A percentile compares a stretch with the other conserved stretches of the same genome.
Conservation (phyloP, 768 basidiomycete species). For the Mycena epipterygia region DNA sequence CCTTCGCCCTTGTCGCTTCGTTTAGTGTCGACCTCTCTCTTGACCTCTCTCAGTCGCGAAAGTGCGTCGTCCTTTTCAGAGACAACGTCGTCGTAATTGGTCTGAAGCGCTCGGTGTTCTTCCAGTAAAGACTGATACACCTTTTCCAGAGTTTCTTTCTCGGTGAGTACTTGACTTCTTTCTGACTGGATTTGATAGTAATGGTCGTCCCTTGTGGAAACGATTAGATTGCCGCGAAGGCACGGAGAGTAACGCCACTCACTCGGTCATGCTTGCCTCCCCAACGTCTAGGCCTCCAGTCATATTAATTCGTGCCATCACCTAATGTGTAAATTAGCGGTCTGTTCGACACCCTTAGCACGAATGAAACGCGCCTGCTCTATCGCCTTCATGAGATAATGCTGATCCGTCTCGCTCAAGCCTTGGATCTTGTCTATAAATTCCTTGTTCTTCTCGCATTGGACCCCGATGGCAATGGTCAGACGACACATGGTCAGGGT, state of each 20-base stretch:
- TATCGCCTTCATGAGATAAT: constrained; percentile 92
- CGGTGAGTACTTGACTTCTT: constrained; percentile 78
- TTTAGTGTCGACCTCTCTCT: constrained; percentile 69
- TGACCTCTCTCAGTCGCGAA: constrained; percentile 69
- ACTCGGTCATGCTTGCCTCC: constrained; percentile 86
- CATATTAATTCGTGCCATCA: constrained; percentile 79
- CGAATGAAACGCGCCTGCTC: constrained; percentile 76
- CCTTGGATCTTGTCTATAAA: constrained; percentile 92
- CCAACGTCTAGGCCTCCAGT: constrained; percentile 62
- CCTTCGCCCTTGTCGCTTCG: constrained; percentile 82
- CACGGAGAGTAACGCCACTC: constrained; percentile 44
- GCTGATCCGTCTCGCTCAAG: constrained; percentile 86
- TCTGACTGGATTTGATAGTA: constrained; percentile 90
- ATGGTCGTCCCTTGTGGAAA: constrained; percentile 82
- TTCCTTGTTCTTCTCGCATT: constrained; percentile 89
- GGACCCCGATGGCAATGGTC: constrained; percentile 88
- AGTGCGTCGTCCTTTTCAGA: constrained; percentile 86
- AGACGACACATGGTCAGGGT: constrained; percentile 84
- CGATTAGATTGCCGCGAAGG: constrained; percentile 30
- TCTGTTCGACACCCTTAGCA: background rate
- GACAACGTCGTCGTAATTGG: constrained; percentile 79
- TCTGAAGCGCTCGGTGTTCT: constrained; percentile 82
- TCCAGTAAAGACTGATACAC: constrained; percentile 82
- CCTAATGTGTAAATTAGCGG: constrained; percentile 54
- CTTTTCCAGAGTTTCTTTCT: constrained; percentile 91